These are phyloP conservation scores for Ceratocystis huliohia DNA, from an alignment of 2,329 filamentous ascomycete genomes.

Conservation along the genomic window DNA sequence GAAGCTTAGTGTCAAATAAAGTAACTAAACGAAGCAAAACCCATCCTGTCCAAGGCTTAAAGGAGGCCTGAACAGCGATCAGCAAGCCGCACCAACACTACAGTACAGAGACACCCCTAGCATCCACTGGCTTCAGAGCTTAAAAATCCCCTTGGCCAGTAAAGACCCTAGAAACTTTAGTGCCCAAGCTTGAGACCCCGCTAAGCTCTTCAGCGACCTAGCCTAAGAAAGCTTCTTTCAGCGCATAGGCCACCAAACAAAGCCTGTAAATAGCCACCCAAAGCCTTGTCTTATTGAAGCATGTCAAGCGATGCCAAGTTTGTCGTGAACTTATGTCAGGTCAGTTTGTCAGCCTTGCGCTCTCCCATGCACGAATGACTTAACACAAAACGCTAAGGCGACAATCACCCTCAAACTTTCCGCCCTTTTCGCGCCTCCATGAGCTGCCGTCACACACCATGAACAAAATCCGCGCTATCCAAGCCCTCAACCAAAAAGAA, in stretches of 20 bases:
- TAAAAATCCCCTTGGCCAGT: neutral
- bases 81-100: neutral
- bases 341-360: conserved; percentile 2
- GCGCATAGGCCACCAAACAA: conserved; percentile 6
- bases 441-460: conserved; percentile 37
- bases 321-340: conserved; percentile 6
- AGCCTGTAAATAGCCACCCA: neutral
- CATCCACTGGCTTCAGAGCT: neutral
- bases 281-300: neutral
- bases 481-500: conserved; percentile 86
- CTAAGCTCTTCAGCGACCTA: neutral
- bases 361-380: neutral
- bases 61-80: neutral
- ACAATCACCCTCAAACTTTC: neutral
- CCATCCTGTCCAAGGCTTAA: neutral
- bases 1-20: neutral
- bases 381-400: too few relatives aligned
- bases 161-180: neutral
- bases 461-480: conserved; percentile 89
- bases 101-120: neutral
- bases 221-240: neutral
- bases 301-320: neutral
- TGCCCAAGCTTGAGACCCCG: neutral
- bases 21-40: neutral
- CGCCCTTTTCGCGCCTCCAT: neutral